Conservation (phyloP, 192 early-diverging fungal species). For the Jimgerdemannia flammicorona region DNA sequence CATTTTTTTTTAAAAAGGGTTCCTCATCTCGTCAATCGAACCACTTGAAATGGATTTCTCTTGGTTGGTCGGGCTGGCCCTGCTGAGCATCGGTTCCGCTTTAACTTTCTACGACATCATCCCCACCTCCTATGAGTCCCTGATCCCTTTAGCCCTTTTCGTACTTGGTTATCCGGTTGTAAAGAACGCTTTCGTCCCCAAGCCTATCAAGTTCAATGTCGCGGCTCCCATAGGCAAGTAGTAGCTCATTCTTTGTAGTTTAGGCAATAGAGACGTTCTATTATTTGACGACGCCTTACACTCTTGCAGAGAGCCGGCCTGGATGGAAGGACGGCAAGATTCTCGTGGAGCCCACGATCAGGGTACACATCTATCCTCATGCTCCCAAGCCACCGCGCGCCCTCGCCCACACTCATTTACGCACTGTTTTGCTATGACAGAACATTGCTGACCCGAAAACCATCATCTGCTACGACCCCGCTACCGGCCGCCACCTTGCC, state of each 20-base stretch:
- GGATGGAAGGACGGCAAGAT: constrained; percentile 46
- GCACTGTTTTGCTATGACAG: constrained; percentile 14
- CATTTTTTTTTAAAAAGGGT: too few relatives aligned
- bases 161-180: not conserved
- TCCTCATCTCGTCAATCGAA: too few relatives aligned
- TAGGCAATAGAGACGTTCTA: too few relatives aligned
- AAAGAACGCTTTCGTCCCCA: not conserved
- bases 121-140: too few relatives aligned
- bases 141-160: too few relatives aligned
- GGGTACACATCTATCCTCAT: constrained; percentile 23
- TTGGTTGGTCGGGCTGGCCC: too few relatives aligned
- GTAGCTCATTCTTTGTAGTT: too few relatives aligned
- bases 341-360: constrained; percentile 39
- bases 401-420: not conserved
- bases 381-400: not conserved
- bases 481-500: constrained; percentile 72
- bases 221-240: constrained; percentile 17
- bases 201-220: constrained; percentile 14
- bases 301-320: constrained; percentile 15
- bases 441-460: constrained; percentile 39
- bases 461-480: constrained; percentile 83
- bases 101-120: too few relatives aligned
- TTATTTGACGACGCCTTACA: not conserved
- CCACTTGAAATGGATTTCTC: too few relatives aligned
- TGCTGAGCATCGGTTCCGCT: too few relatives aligned